Evolutionary conservation across 192 early-diverging fungal species (phyloP), one percentile per base, ranked within the genome.

Genomic region (Rhizoclosmatium globosum): DNA sequence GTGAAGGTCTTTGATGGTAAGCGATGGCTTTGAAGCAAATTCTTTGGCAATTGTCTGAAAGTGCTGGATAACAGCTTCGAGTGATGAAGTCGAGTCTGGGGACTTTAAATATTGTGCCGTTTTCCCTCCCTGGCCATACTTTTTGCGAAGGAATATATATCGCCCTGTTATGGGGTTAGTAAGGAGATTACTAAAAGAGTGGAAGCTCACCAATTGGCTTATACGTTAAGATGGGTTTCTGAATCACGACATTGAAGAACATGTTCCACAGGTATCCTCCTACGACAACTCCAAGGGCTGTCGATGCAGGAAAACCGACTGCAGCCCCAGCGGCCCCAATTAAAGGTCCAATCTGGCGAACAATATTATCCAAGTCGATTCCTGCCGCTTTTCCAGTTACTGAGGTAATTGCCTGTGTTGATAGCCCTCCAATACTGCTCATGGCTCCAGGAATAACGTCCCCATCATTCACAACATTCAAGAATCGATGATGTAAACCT

Each of bases 401-500:
- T 7, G 65, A 21, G 9, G 79, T 57, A 21, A 80, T 43, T 1
- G 71, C 73, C 15, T 73, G 62, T 1, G 72, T 74, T 2, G 79
- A 80, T 1, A 80, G 66, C 13, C 79, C 79, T 19, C 79, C 79
- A 31, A 80, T 23, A 56, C 71, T 80, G 23, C 72, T 75, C 79
- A 80, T 80, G 39, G 72, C 79, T n/a, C 79, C 79, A 43, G 79
- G 79, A 58, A 80, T 75, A 6, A 80, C 72, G 47, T 80, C 79
- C 1, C 79, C 79, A 38, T 80, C 79, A 44, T 80, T 80, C 4
- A 80, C 79, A 3, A 80, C 72, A 60, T 44, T 75, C 50, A 80
- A 66, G 45, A 80, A 80, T 1, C 79, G 79, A 44, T 57, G 64
- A 50, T 80, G 79, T 13, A 80, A 45, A n/a, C 72, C 72, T 0